Conservation (phyloP, 1,284 basidiomycete genomes). For the Sphagnurus paluster region DNA sequence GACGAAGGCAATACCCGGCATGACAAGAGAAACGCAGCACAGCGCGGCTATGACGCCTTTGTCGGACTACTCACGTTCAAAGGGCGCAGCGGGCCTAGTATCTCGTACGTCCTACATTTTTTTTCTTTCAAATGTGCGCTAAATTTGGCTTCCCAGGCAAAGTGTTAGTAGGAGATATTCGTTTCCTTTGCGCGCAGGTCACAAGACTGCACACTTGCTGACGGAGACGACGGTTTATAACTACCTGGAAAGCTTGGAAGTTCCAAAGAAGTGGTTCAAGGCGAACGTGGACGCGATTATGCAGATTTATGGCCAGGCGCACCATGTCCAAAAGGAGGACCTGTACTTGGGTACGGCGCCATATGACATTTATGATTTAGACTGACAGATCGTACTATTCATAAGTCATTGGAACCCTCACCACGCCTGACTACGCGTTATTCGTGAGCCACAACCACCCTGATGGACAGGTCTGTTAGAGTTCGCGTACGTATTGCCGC, state of each 20-base stretch:
- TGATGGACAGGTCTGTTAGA: slow-evolving; percentile 53
- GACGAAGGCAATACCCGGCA: slow-evolving; percentile 42
- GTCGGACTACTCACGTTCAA: slow-evolving; percentile 50
- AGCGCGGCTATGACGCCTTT: slow-evolving; percentile 57
- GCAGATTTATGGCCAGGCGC: slow-evolving; percentile 49
- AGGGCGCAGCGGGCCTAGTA: slow-evolving; percentile 31
- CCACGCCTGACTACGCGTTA: slow-evolving; percentile 64
- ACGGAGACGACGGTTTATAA: slow-evolving; percentile 68
- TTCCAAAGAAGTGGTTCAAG: slow-evolving; percentile 72
- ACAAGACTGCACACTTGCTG: slow-evolving; percentile 64
- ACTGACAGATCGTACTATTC: slow-evolving; percentile 5
- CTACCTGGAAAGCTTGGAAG: slow-evolving; percentile 60
- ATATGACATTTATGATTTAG: too few species aligned
- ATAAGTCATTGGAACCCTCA: slow-evolving; percentile 69
- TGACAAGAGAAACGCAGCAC: slow-evolving; percentile 54
- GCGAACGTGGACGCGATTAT: slow-evolving; percentile 66
- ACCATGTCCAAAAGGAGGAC: slow-evolving; percentile 68
- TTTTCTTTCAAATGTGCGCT: background rate
- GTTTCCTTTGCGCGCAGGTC: slow-evolving; percentile 60
- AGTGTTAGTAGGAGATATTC: slow-evolving; percentile 54
- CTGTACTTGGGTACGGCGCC: slow-evolving; percentile 67
- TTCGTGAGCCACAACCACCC: slow-evolving; percentile 71
- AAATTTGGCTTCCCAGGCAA: slow-evolving; percentile 31
- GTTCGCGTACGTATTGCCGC: background rate
- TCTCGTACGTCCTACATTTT: slow-evolving; percentile 31